Evolutionary conservation across 305 asterid genomes (phyloP), one percentile per base, ranked within the genome.

Genomic region (Petunia hybrid): DNA sequence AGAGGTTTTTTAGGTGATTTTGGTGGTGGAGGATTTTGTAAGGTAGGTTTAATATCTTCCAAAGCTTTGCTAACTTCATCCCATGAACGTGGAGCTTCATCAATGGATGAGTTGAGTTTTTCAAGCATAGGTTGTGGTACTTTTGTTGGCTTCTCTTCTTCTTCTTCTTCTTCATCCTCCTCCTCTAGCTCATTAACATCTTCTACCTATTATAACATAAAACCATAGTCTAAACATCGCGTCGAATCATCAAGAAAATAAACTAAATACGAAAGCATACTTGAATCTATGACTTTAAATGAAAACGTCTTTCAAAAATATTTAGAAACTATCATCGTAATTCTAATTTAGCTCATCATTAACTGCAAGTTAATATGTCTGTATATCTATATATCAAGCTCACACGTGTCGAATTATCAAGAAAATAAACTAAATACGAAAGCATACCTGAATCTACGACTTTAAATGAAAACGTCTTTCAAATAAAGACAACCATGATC

Each of bases 51-150:
- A 45, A 94, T 82, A 65, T 89, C 93, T 74, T 92, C 94, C 63
- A 94, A 66, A 2, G 89, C 92, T 76, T 92, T 92, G 89, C 97
- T 92, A 65, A 92, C 94, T 78, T 94, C 97, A 46, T 91, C 94
- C 98, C 98, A 94, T 1, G 97, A 76, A 35, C 88, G 88, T 13
- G 97, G 94, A 39, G 91, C 89, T 3, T 87, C 94, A 46, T 94
- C 97, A 5, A 88, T 86, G 82, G 91, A 85, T 4, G 78, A 38
- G 53, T 82, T 87, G 35, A 94, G 95, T 92, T 94, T 92, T 69
- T 89, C 93, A 2, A 92, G 91, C 41, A 93, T 82, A 13, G 87
- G 90, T 13, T 84, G 71, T 1, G 96, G 92, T 55, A 87, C 75
- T 80, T 80, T 86, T 0, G 90, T 31, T 57, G 89, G 84, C 68